Base-by-base conservation (phyloP, 2,329 filamentous ascomycete species). In the Ceratocystis smalleyi region DNA sequence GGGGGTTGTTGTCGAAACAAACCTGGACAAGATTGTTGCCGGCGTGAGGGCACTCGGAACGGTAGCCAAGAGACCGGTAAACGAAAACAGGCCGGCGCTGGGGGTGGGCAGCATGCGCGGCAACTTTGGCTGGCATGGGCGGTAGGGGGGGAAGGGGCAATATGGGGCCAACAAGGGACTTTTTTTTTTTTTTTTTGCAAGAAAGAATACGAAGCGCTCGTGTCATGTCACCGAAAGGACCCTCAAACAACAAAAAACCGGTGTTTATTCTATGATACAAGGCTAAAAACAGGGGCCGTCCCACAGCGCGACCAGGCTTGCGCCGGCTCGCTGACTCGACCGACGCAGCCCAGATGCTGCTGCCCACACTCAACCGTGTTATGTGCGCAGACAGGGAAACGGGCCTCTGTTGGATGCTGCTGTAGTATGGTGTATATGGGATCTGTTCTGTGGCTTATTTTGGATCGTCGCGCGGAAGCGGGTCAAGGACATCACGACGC, bases 1-100 rank as follows among this genome's bases (percentile, higher is more conserved):
- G 15, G 92, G 92, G 0, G 90, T 96, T 15, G 92, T 97, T 17
- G 85, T 97, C 27, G 92, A 97, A 77, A 96, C 92, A 40, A 89
- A 87, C 70, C 76, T 95, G 67, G 91, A 96, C 65, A 86, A 86
- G 73, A 94, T 97, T 64, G 88, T 96, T 3, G 82, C 89, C 43
- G 91, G 89, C 0, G 92, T 97, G 4, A 85, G 79, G 65, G 81
- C 83, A 7, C 88, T 91, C 71, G 88, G 88, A 19, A 83, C 83
- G 43, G 87, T 92, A 10, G 86, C 87, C 6, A 91, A 91, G 77
- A 77, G 88, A 69, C 88, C 88, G 0, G 86, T 90, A 40, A 91
- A 91, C 71, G 86, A 90, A 73, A 79, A 82, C 17, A 73, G 80
- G 62, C 69, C 81, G 45, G 78, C 79, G 3, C 74, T 77, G 6